Conservation (phyloP, 768 basidiomycete species). For the Panus rudis region DNA sequence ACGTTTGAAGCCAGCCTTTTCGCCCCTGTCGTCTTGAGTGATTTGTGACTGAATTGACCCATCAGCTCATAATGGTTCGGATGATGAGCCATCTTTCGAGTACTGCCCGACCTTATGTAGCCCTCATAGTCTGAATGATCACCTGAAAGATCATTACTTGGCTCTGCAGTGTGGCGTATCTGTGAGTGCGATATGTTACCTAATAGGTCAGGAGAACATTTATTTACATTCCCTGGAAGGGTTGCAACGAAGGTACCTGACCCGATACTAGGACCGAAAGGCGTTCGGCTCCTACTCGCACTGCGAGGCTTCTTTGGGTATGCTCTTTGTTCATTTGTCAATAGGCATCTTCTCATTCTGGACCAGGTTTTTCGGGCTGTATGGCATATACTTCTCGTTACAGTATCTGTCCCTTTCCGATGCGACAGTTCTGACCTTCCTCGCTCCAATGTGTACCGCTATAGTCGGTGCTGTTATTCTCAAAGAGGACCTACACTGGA, state of each 20-base stretch:
- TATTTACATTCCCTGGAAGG: constrained; percentile 18
- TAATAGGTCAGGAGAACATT: too few species aligned
- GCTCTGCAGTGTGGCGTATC: constrained; percentile 42
- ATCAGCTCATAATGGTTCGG: constrained; percentile 46
- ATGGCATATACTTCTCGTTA: constrained; percentile 61
- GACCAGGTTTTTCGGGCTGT: constrained; percentile 63
- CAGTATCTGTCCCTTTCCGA: constrained; percentile 75
- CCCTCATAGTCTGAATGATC: neutral
- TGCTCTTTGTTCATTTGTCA: neutral
- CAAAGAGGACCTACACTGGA: constrained; percentile 48
- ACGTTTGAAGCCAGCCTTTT: constrained; percentile 49
- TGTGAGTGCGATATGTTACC: constrained; percentile 26
- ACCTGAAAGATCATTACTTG: constrained; percentile 38
- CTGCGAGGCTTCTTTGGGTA: constrained; percentile 62
- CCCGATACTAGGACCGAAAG: constrained; percentile 65
- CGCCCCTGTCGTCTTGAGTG: too few species aligned
- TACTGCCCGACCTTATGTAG: too few species aligned
- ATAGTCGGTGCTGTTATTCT: constrained; percentile 55
- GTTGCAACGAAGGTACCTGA: constrained; percentile 38
- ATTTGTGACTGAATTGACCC: neutral
- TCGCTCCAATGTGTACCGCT: constrained; percentile 60
- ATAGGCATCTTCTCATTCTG: too few species aligned
- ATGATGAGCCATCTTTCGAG: constrained; percentile 36
- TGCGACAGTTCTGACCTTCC: constrained; percentile 69
- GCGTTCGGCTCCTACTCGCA: constrained; percentile 49